Conservation (phyloP, 768 basidiomycete species). For the Chalciporus chontae region DNA sequence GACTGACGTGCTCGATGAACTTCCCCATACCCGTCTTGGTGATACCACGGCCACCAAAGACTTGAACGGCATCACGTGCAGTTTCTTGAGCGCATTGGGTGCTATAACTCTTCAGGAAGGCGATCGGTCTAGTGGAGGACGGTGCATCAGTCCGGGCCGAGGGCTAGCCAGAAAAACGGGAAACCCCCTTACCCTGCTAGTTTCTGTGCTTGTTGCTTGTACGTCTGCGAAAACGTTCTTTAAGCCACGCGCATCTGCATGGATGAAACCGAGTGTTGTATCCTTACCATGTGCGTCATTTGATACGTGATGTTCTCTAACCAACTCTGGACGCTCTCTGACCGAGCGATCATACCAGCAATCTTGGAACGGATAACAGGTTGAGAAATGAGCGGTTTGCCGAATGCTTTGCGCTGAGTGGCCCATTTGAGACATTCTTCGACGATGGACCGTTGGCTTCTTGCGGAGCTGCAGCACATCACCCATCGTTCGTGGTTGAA, state of each 20-base stretch:
- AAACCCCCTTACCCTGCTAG: conserved; percentile 59
- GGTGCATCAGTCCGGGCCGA: background rate
- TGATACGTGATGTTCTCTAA: conserved; percentile 84
- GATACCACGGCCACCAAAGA: conserved; percentile 85
- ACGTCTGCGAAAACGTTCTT: conserved; percentile 38
- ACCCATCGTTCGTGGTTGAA: conserved; percentile 97
- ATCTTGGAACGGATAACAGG: conserved; percentile 87
- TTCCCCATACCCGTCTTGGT: conserved; percentile 72
- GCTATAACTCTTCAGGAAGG: conserved; percentile 72
- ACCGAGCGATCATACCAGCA: conserved; percentile 83
- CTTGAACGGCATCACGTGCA: conserved; percentile 71
- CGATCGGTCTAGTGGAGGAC: conserved; percentile 54
- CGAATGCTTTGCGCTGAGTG: conserved; percentile 86
- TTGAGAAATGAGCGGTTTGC: conserved; percentile 79
- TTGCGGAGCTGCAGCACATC: conserved; percentile 75
- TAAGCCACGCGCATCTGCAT: conserved; percentile 1
- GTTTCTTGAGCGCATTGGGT: conserved; percentile 78
- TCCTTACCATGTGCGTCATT: conserved; percentile 73
- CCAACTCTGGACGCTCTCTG: conserved; percentile 83
- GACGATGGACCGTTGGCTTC: conserved; percentile 62
- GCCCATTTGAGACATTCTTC: conserved; percentile 94
- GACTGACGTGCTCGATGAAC: conserved; percentile 51
- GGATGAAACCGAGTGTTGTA: background rate
- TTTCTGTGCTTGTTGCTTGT: conserved; percentile 67
- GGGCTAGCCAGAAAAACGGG: background rate